A percentile compares a stretch with the other conserved stretches of the same genome.
phyloP scores from a whole-genome alignment of 2,329 filamentous ascomycete species.

The Westerdykella ornata region DNA sequence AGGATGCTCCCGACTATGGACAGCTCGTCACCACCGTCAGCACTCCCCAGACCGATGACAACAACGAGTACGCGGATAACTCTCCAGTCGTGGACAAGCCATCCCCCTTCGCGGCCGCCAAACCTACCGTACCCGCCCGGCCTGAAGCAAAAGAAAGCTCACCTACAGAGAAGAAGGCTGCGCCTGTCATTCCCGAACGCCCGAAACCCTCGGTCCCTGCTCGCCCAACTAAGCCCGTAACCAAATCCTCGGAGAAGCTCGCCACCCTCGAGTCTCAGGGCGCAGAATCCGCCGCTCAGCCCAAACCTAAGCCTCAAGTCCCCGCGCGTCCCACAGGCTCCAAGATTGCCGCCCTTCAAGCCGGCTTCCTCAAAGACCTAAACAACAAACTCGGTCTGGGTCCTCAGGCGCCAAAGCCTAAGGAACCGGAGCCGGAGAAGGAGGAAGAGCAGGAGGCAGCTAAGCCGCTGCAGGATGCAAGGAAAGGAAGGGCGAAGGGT shows the following conservation, averaged over 20 bases:
- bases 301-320: slow-evolving; percentile 75
- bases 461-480: slow-evolving; percentile 75
- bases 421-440: slow-evolving; percentile 55
- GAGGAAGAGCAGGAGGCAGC: slow-evolving; percentile 60
- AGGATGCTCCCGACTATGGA: slow-evolving; percentile 81
- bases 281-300: slow-evolving; percentile 27
- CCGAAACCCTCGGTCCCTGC: slow-evolving; percentile 59
- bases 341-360: slow-evolving; percentile 87
- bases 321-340: slow-evolving; percentile 69
- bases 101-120: slow-evolving; percentile 17
- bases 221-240: slow-evolving; percentile 50
- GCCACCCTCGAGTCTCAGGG: slow-evolving; percentile 18
- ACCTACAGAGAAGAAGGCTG: slow-evolving; percentile 45
- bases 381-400: slow-evolving; percentile 84
- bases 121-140: slow-evolving; percentile 30
- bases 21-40: slow-evolving; percentile 69
- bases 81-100: slow-evolving; percentile 27
- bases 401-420: slow-evolving; percentile 71
- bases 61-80: slow-evolving; percentile 35
- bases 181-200: slow-evolving; percentile 50
- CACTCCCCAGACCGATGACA: slow-evolving; percentile 46
- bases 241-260: slow-evolving; percentile 38
- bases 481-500: slow-evolving; percentile 83
- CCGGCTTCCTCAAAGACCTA: slow-evolving; percentile 85
- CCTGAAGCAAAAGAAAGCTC: slow-evolving; percentile 36